phyloP scores from a whole-genome alignment of 768 basidiomycete genomes.

The Pulveroboletus sp. region DNA sequence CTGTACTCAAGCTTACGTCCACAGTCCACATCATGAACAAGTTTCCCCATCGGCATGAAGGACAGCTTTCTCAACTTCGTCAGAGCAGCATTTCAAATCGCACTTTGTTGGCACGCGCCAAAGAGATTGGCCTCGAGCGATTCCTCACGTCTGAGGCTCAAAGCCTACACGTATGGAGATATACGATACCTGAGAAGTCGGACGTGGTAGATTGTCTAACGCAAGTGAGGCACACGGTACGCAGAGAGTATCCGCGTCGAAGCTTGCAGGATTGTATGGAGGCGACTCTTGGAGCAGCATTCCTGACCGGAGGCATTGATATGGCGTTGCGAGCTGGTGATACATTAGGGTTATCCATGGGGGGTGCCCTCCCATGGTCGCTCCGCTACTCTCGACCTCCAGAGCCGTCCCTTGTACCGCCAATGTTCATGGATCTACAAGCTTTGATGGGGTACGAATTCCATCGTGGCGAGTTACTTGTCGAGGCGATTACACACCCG shows the following conservation, averaged over 20 bases:
- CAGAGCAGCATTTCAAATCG: conserved; percentile 64
- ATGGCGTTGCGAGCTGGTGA: conserved; percentile 63
- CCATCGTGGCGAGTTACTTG: conserved; percentile 51
- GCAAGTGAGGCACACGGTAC: conserved; percentile 29
- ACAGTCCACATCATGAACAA: conserved; percentile 75
- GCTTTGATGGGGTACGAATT: conserved; percentile 68
- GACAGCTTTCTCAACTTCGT: conserved; percentile 67
- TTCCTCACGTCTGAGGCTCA: conserved; percentile 59
- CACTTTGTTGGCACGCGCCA: conserved; percentile 62
- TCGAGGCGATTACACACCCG: conserved; percentile 84
- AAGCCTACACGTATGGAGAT: conserved; percentile 56
- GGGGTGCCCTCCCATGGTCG: conserved; percentile 65
- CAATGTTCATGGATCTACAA: conserved; percentile 54
- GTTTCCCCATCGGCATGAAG: conserved; percentile 77
- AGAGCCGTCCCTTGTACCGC: conserved; percentile 34
- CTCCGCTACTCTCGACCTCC: conserved; percentile 44
- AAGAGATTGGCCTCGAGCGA: conserved; percentile 55
- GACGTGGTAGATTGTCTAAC: conserved; percentile 30
- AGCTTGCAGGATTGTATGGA: conserved; percentile 89
- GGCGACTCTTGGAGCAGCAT: conserved; percentile 74
- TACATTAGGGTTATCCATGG: conserved; percentile 65
- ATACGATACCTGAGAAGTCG: conserved; percentile 37
- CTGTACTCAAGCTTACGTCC: conserved; percentile 70
- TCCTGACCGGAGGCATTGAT: conserved; percentile 64
- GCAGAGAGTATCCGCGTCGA: conserved; percentile 54